Base-by-base conservation (phyloP, 129 eudicot genomes). In the Flaveria trinervia region DNA sequence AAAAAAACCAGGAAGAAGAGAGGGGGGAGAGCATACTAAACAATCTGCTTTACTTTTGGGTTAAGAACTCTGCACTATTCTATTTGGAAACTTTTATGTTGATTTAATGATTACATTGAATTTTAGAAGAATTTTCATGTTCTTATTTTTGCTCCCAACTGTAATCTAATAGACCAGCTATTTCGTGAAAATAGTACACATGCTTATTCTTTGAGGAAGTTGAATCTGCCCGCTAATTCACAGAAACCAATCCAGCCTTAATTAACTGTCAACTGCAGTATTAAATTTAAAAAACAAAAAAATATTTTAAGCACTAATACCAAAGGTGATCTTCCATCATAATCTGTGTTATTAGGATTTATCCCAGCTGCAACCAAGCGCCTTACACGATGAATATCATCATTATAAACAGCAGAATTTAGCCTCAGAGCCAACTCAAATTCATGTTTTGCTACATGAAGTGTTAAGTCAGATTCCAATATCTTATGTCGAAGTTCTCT, bases 261-360 rank as follows among this genome's bases (percentile, higher is more conserved):
- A 62, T 14, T 30, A 30, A 7, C 69, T 3, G 2, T 30, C 46
- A 15, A 64, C 7, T 16, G 69, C 6, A 16, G 39, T 16, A n/a
- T 54, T n/a, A 10, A 26, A 12, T n/a, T n/a, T n/a, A 69, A 36
- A 17, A 20, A 20, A 20, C 0, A 39, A 8, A 10, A 74, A 5
- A 36, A 52, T 6, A 67, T 17, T 13, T 10, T 10, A n/a, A 50
- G 54, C 41, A 68, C 30, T 28, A 60, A 73, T 90, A 90, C 96
- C 96, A 90, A 75, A 60, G 96, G 81, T 60, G 86, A 76, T 75
- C 86, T 77, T 84, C 96, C 96, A 83, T 88, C 66, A 72, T 90
- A 90, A 85, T 90, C 96, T 22, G 80, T 80, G 68, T 68, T 83
- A 49, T 80, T 84, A 10, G 82, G 87, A 85, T 90, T 84, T 56